Evolutionary conservation across 352 stramenopile species (phyloP).

Genomic region (Globisporangium spinosum): DNA sequence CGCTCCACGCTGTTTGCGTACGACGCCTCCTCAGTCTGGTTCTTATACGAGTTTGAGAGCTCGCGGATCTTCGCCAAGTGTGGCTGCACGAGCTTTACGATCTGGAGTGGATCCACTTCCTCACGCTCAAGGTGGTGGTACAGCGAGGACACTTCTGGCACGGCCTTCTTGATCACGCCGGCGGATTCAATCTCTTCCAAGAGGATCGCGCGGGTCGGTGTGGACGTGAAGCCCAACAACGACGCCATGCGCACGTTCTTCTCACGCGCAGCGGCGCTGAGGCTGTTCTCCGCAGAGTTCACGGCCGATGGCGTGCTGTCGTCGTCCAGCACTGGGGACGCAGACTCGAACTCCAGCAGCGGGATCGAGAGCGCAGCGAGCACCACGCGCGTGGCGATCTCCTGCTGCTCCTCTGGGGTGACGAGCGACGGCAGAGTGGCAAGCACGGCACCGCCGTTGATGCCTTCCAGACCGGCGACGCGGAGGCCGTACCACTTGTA

Average conservation of each 20-base stretch:
- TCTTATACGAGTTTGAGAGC: slow-evolving; percentile 18
- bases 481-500: slow-evolving; percentile 95
- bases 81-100: slow-evolving; percentile 71
- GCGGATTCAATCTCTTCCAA: slow-evolving; percentile 86
- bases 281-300: slow-evolving; percentile 30
- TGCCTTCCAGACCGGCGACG: slow-evolving; percentile 81
- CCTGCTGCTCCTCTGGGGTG: slow-evolving; percentile 67
- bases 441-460: slow-evolving; percentile 39
- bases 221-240: slow-evolving; percentile 86
- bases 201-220: slow-evolving; percentile 88
- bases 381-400: slow-evolving; percentile 90
- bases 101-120: slow-evolving; percentile 72
- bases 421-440: slow-evolving; percentile 49
- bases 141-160: slow-evolving; percentile 50
- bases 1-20: slow-evolving; percentile 64
- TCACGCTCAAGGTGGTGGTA: slow-evolving; percentile 68
- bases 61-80: slow-evolving; percentile 40
- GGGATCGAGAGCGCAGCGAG: slow-evolving; percentile 94
- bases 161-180: slow-evolving; percentile 61
- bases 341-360: slow-evolving; percentile 60
- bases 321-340: slow-evolving; percentile 51
- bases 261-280: slow-evolving; percentile 70
- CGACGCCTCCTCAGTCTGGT: slow-evolving; percentile 38
- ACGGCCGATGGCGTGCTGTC: slow-evolving; percentile 56
- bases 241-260: slow-evolving; percentile 94